Conservation (phyloP, 768 basidiomycete species). For the Epithele typhae region DNA sequence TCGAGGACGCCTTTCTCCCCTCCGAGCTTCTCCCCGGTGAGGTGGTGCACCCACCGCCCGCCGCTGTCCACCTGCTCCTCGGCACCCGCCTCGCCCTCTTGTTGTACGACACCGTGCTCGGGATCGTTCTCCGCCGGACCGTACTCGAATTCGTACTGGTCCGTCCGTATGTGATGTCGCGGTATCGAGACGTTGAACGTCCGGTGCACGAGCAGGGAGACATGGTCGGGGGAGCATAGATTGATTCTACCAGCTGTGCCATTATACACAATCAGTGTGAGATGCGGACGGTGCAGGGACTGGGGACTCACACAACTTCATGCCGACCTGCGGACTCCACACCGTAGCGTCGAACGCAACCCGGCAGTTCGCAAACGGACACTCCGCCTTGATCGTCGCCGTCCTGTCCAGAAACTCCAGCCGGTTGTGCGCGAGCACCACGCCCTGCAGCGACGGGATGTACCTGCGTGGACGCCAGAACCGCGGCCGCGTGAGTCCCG, state of each 20-base stretch:
- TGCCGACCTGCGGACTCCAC: conserved; percentile 84
- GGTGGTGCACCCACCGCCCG: conserved; percentile 77
- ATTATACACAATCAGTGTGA: background rate
- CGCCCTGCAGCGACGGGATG: conserved; percentile 80
- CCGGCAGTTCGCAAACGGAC: conserved; percentile 75
- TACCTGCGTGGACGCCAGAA: conserved; percentile 75
- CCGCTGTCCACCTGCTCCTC: conserved; percentile 36
- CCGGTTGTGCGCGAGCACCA: conserved; percentile 83
- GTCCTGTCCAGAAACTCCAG: conserved; percentile 58
- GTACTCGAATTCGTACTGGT: conserved; percentile 83
- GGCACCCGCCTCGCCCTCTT: conserved; percentile 19
- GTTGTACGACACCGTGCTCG: conserved; percentile 45
- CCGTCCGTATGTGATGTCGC: conserved; percentile 79
- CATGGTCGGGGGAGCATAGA: conserved; percentile 87
- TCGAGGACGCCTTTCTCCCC: conserved; percentile 61
- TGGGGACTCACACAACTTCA: conserved; percentile 44
- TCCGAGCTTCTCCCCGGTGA: conserved; percentile 68
- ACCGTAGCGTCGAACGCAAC: conserved; percentile 80
- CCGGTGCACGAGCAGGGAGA: conserved; percentile 83
- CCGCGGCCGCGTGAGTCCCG: too few species aligned
- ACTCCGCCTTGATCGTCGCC: conserved; percentile 73
- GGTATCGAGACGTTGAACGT: conserved; percentile 97
- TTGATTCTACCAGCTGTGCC: conserved; percentile 76
- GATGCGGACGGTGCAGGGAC: too few species aligned
- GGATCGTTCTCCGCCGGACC: conserved; percentile 79